These are phyloP conservation scores for Agaricus subrufescens DNA, from an alignment of 768 basidiomycete genomes.

Conservation along the genomic window DNA sequence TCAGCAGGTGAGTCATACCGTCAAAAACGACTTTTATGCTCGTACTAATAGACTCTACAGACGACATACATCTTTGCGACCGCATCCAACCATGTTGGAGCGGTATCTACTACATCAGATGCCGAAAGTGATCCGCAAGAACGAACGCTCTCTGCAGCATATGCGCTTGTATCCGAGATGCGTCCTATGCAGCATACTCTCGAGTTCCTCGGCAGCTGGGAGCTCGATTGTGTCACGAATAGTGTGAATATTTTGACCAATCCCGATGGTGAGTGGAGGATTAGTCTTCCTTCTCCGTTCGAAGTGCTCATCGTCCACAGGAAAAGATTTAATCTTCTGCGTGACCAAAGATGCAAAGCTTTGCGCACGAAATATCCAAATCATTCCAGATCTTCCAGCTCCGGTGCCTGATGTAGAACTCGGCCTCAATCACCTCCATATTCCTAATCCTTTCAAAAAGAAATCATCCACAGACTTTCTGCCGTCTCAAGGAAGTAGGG, in stretches of 20 bases:
- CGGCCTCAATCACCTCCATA: conserved; percentile 29
- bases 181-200: conserved; percentile 6
- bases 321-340: conserved; percentile 38
- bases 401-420: conserved; percentile 20
- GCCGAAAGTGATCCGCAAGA: conserved; percentile 8
- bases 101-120: background rate
- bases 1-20: conserved; percentile 32
- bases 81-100: conserved; percentile 3
- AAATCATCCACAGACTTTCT: conserved; percentile 50
- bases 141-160: conserved; percentile 6
- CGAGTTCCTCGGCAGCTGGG: conserved; percentile 45
- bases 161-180: conserved; percentile 4
- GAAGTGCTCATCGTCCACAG: background rate
- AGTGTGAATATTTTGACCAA: conserved; percentile 43
- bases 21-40: background rate
- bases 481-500: conserved; percentile 13
- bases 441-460: conserved; percentile 65
- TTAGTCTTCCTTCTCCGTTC: background rate
- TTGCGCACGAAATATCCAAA: conserved; percentile 33
- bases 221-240: conserved; percentile 41
- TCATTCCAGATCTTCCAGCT: conserved; percentile 15
- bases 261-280: conserved; percentile 37
- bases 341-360: conserved; percentile 41
- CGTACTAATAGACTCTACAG: background rate
- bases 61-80: conserved; percentile 4